Base-by-base conservation (phyloP, 2,329 filamentous ascomycete genomes). In the Ambrosiella beaveri region DNA sequence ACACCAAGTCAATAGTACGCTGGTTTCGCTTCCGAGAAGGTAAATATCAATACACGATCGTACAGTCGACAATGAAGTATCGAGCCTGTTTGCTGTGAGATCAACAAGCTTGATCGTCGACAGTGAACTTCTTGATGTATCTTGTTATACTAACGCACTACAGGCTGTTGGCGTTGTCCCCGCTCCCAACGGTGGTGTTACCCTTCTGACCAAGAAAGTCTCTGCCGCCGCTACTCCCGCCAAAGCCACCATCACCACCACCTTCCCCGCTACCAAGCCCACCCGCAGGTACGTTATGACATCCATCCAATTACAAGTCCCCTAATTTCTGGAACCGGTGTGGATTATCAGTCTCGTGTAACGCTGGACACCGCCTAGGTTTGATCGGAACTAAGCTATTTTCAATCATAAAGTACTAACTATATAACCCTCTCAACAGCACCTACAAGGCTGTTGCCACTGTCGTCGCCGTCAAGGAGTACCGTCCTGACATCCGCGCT, bases 21-120 rank as follows among this genome's bases (percentile, higher is more conserved):
- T 68, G 93, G 93, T 69, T 94, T 89, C 74, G 82, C 88, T 74
- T 95, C 95, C 79, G 81, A 84, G 72, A 93, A 95, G 86, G 88
- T 93, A 85, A 65, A 63, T 41, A 41, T 41, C 11, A 53, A 52
- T 36, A 52, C 55, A 45, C 15, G 13, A 45, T 35, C 39, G 45
- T 36, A 4, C 44, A 19, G 44, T 49, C 13, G 44, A 9, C 27
- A 47, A 50, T 44, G 37, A 47, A 35, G n/a, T 15, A 39, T 56
- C 2, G 7, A 27, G 45, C 45, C 15, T 15, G 13, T n/a, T n/a
- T 9, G 50, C 50, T 53, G 12, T 53, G 45, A 19, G 35, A n/a
- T 12, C 45, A 27, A 27, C 27, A 27, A 27, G 15, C n/a, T 53
- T 2, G 27, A 53, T 38, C n/a, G 17, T 37, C n/a, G 5, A 4